Evolutionary conservation across 129 eudicot species (phyloP).

Genomic region (Lactuca saligna): DNA sequence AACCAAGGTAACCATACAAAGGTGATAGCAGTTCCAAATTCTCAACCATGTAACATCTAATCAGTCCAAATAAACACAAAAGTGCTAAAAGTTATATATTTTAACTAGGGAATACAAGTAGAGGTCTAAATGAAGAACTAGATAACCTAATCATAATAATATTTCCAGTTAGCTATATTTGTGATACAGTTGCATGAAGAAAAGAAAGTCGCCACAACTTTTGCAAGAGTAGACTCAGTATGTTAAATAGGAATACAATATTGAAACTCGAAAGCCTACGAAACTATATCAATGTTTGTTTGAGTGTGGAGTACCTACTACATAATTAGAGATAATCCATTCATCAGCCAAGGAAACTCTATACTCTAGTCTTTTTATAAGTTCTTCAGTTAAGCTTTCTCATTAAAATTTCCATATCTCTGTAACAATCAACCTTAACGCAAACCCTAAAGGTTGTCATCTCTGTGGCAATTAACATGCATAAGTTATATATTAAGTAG

Average conservation of each 20-base stretch:
- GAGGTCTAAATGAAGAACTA: not conserved
- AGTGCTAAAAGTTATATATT: not conserved
- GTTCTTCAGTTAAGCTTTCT: not conserved
- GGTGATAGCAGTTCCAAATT: not conserved
- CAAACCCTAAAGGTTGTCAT: conserved; percentile 10
- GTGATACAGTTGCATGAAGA: too few relatives aligned
- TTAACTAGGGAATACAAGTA: not conserved
- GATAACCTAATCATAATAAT: conserved; percentile 1
- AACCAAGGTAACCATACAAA: conserved; percentile 2
- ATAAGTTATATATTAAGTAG: not conserved
- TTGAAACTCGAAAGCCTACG: too few relatives aligned
- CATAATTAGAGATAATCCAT: not conserved
- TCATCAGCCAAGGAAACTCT: conserved; percentile 5
- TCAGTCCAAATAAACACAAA: too few relatives aligned
- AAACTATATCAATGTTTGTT: too few relatives aligned
- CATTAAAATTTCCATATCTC: not conserved
- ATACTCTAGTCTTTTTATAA: conserved; percentile 5
- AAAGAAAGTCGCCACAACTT: not conserved
- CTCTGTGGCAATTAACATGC: conserved; percentile 10
- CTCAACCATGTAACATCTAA: not conserved
- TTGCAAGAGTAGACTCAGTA: not conserved
- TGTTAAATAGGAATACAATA: too few relatives aligned
- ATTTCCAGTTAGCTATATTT: not conserved
- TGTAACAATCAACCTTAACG: not conserved
- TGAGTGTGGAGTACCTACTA: too few relatives aligned